These are phyloP conservation scores for Ilex aquifolium DNA, from an alignment of 257 asterid species.

Conservation along the genomic window DNA sequence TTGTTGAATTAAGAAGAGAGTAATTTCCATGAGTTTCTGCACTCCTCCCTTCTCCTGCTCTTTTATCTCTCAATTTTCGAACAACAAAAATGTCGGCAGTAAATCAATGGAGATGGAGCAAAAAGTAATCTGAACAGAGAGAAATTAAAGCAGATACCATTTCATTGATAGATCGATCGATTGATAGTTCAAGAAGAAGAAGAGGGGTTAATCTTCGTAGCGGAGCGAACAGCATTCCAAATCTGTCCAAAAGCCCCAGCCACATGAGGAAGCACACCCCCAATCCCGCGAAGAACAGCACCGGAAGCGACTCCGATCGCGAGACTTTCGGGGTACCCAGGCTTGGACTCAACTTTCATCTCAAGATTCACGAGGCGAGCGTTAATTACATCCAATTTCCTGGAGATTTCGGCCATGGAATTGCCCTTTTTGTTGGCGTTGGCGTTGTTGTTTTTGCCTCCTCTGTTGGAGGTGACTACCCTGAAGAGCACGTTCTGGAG, in stretches of 20 bases:
- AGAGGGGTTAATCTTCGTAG: constrained; percentile 14
- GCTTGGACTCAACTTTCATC: constrained; percentile 78
- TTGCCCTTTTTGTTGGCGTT: too few species aligned
- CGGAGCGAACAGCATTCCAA: constrained; percentile 55
- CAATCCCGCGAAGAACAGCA: constrained; percentile 19
- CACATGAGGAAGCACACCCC: constrained; percentile 23
- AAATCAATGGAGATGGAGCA: too few species aligned
- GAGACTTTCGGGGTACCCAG: constrained; percentile 59
- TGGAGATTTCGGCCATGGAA: constrained; percentile 18
- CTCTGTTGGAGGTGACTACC: constrained; percentile 23
- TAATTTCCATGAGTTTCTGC: too few species aligned
- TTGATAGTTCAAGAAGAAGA: not conserved
- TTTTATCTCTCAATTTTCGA: too few species aligned
- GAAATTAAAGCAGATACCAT: too few species aligned
- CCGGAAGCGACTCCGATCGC: constrained; percentile 70
- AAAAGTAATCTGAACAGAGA: too few species aligned
- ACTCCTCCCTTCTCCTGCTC: too few species aligned
- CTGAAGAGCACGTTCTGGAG: constrained; percentile 74
- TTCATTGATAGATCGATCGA: too few species aligned
- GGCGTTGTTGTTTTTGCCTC: constrained; percentile 17
- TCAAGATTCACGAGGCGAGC: constrained; percentile 59
- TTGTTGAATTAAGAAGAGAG: too few species aligned
- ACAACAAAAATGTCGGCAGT: too few species aligned
- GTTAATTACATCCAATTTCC: constrained; percentile 63
- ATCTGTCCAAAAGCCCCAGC: constrained; percentile 43